A percentile compares a stretch with the other conserved stretches of the same genome.
Evolutionary conservation across 192 early-diverging fungal genomes (phyloP).

Genomic region (Kickxella alabastrina): DNA sequence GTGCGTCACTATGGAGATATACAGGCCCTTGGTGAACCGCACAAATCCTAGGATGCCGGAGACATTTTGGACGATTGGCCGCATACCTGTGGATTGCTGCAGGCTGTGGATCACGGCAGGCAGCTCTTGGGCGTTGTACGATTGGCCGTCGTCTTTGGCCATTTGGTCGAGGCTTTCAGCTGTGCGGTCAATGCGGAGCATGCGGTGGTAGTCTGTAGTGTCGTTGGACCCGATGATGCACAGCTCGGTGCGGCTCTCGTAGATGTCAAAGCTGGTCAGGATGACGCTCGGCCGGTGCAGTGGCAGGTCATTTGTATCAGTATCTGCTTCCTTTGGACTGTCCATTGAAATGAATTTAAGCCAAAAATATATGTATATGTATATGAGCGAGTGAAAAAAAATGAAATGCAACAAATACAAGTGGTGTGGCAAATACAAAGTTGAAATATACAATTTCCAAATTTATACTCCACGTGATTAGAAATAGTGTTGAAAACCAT

Average conservation of each 20-base stretch:
- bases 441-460: no score
- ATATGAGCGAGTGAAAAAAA: no score
- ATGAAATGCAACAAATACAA: no score
- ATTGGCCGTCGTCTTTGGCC: conserved; percentile 73
- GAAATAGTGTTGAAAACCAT: no score
- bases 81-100: conserved; percentile 66
- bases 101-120: conserved; percentile 73
- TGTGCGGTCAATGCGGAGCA: conserved; percentile 87
- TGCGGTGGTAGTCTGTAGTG: conserved; percentile 67
- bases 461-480: no score
- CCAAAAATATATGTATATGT: no score
- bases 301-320: conserved; percentile 16
- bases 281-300: conserved; percentile 41
- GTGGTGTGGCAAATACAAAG: no score
- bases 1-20: conserved; percentile 82
- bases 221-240: conserved; percentile 83
- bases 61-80: conserved; percentile 20
- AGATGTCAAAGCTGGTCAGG: conserved; percentile 74
- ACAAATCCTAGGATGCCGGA: conserved; percentile 67
- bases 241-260: conserved; percentile 83
- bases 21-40: conserved; percentile 87
- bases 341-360: no score
- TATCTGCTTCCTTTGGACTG: no score
- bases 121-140: conserved; percentile 68
- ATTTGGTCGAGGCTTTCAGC: conserved; percentile 59